These are phyloP conservation scores for Ophiocordyceps camponoti-saundersi DNA, from an alignment of 2,329 filamentous ascomycete genomes.

Conservation along the genomic window DNA sequence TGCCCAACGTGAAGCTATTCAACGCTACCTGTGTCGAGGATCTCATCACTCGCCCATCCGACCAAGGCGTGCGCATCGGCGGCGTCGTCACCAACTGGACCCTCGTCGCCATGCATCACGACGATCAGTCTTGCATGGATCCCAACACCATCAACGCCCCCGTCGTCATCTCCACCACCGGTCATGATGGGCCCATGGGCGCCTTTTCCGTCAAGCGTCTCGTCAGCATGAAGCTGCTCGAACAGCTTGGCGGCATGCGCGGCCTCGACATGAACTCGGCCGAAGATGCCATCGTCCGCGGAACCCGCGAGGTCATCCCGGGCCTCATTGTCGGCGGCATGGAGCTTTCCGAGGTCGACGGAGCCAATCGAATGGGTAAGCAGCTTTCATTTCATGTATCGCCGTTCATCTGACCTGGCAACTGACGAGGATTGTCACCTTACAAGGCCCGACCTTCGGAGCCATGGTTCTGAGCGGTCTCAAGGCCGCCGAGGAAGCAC, in stretches of 20 bases:
- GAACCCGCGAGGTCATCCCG: constrained; percentile 73
- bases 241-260: constrained; percentile 79
- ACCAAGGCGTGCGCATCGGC: constrained; percentile 49
- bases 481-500: constrained; percentile 78
- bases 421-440: not conserved
- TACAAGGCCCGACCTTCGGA: constrained; percentile 54
- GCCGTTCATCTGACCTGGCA: not conserved
- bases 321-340: constrained; percentile 89
- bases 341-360: constrained; percentile 83
- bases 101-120: constrained; percentile 71
- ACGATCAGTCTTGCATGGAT: constrained; percentile 91
- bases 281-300: constrained; percentile 87
- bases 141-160: constrained; percentile 94
- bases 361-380: constrained; percentile 73
- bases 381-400: not conserved
- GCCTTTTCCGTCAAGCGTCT: constrained; percentile 85
- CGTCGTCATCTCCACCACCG: constrained; percentile 74
- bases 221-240: constrained; percentile 70
- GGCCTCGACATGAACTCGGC: constrained; percentile 84
- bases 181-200: constrained; percentile 80
- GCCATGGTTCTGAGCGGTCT: constrained; percentile 80
- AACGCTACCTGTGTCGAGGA: constrained; percentile 89
- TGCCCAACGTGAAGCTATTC: constrained; percentile 92
- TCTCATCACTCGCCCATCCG: constrained; percentile 60
- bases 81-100: constrained; percentile 97